A percentile compares a stretch with the other conserved stretches of the same genome.
These are phyloP conservation scores for Macrolepiota fuliginosa DNA, from an alignment of 768 basidiomycete species.

Conservation along the genomic window DNA sequence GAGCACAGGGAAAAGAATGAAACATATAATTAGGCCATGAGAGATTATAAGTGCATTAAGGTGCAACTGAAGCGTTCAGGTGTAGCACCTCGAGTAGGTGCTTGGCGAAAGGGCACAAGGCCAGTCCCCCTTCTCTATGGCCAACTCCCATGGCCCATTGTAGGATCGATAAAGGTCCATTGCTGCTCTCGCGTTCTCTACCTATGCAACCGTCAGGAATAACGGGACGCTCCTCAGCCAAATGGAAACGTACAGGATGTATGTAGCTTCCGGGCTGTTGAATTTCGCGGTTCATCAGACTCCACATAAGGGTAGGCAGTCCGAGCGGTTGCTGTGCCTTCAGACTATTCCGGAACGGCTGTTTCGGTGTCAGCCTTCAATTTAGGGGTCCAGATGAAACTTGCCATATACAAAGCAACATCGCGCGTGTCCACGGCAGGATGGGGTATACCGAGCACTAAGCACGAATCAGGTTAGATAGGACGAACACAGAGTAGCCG, in stretches of 20 bases:
- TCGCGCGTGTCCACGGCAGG: slow-evolving; percentile 77
- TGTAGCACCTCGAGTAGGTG: slow-evolving; percentile 78
- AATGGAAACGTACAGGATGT: slow-evolving; percentile 58
- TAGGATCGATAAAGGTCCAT: slow-evolving; percentile 57
- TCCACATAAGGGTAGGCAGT: slow-evolving; percentile 78
- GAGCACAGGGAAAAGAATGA: neutral
- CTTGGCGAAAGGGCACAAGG: slow-evolving; percentile 74
- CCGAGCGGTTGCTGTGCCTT: slow-evolving; percentile 69
- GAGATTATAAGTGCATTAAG: slow-evolving; percentile 1
- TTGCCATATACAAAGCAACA: slow-evolving; percentile 69
- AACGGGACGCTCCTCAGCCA: neutral
- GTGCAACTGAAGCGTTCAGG: slow-evolving; percentile 29
- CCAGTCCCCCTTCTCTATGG: slow-evolving; percentile 63
- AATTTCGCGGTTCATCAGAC: slow-evolving; percentile 75
- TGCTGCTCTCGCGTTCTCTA: slow-evolving; percentile 72
- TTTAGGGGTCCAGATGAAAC: slow-evolving; percentile 11
- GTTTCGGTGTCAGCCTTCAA: slow-evolving; percentile 7
- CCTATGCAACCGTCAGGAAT: slow-evolving; percentile 33
- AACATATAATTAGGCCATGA: slow-evolving; percentile 7
- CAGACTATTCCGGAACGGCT: slow-evolving; percentile 75
- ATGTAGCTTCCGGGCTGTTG: slow-evolving; percentile 56
- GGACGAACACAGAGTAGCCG: neutral
- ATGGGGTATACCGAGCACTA: slow-evolving; percentile 81
- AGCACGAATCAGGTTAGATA: slow-evolving; percentile 7
- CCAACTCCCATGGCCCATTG: slow-evolving; percentile 62